phyloP scores from a whole-genome alignment of 1,284 basidiomycete species.

The Heterobasidion irregulare region DNA sequence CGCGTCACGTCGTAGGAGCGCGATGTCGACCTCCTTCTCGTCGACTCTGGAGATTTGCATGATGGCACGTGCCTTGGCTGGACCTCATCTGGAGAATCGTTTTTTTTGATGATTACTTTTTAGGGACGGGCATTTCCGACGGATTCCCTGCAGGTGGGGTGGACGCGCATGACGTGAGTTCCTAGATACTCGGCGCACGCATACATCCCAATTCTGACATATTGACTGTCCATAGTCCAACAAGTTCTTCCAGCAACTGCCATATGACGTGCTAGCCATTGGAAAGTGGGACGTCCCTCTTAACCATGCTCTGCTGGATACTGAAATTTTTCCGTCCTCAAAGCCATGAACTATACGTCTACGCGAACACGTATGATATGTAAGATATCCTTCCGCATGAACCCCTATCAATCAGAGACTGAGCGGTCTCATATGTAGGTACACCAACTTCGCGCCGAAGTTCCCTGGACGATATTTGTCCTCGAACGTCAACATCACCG shows the following conservation, averaged over 20 bases:
- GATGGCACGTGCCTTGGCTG: constrained; percentile 39
- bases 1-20: constrained; percentile 32
- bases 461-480: constrained; percentile 73
- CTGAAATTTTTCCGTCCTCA: not conserved
- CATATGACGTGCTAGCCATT: constrained; percentile 80
- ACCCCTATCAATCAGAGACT: not conserved
- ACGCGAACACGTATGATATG: constrained; percentile 71
- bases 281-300: constrained; percentile 54
- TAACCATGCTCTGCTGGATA: not conserved
- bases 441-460: constrained; percentile 61
- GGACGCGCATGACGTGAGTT: constrained; percentile 57
- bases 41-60: constrained; percentile 75
- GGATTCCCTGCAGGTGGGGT: constrained; percentile 63
- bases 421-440: not conserved
- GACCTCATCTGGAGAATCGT: too few relatives aligned
- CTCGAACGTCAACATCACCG: constrained; percentile 80
- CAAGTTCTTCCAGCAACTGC: constrained; percentile 65
- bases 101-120: not conserved
- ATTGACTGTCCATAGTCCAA: constrained; percentile 36
- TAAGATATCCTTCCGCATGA: constrained; percentile 20
- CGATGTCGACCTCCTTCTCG: constrained; percentile 61
- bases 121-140: constrained; percentile 67
- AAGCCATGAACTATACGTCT: constrained; percentile 82
- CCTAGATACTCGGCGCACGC: not conserved
- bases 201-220: not conserved